A percentile compares a stretch with the other conserved stretches of the same genome.
Evolutionary conservation across 805 yeast genomes (phyloP).

Genomic region (Jamesozyma jinghongensis): DNA sequence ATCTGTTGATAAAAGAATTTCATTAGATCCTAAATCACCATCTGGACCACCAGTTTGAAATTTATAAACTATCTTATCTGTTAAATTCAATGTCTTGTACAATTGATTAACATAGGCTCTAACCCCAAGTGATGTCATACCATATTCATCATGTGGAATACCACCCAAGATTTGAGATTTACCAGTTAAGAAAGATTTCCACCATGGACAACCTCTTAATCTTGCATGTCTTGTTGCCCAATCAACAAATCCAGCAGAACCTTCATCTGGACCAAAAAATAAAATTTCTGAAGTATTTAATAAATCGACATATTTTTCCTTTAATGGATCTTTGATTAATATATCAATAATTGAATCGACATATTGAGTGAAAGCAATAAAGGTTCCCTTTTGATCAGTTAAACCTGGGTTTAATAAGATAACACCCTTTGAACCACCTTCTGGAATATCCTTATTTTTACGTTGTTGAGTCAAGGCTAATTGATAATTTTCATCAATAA

Average conservation of each 20-base stretch:
- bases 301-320: slow-evolving; percentile 77
- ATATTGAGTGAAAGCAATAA: slow-evolving; percentile 83
- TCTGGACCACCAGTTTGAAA: slow-evolving; percentile 99
- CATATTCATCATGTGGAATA: slow-evolving; percentile 95
- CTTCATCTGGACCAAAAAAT: slow-evolving; percentile 99
- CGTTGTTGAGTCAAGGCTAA: slow-evolving; percentile 94
- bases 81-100: slow-evolving; percentile 64
- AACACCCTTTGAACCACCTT: slow-evolving; percentile 98
- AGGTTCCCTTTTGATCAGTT: slow-evolving; percentile 66
- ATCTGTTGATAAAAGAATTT: slow-evolving; percentile 68
- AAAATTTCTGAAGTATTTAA: slow-evolving; percentile 80
- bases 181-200: slow-evolving; percentile 98
- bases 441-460: slow-evolving; percentile 96
- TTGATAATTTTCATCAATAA: slow-evolving; percentile 94
- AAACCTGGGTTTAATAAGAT: slow-evolving; percentile 69
- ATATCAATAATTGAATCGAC: slow-evolving; percentile 86
- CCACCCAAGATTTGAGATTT: slow-evolving; percentile 90
- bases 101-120: slow-evolving; percentile 84
- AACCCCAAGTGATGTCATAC: slow-evolving; percentile 94
- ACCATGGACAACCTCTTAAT: slow-evolving; percentile 88
- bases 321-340: slow-evolving; percentile 68
- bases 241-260: slow-evolving; percentile 89
- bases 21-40: slow-evolving; percentile 96
- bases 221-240: slow-evolving; percentile 97
- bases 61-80: slow-evolving; percentile 54